A percentile compares a stretch with the other conserved stretches of the same genome.
These are phyloP conservation scores for Fagus sylvatica DNA, from an alignment of 306 rosid species.

Conservation along the genomic window DNA sequence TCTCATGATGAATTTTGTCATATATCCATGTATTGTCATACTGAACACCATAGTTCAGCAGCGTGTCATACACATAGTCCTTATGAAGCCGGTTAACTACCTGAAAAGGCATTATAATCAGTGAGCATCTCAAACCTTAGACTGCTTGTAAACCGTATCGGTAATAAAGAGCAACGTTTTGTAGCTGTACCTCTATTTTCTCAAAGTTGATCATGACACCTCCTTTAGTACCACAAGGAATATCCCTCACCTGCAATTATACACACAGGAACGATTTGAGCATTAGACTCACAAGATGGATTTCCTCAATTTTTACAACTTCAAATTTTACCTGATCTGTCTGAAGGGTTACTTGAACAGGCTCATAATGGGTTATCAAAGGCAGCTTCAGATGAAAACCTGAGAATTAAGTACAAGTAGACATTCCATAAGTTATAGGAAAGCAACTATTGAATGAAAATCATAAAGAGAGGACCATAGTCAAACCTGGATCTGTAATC, in stretches of 20 bases:
- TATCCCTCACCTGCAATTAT: constrained; percentile 71
- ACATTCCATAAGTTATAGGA: background rate
- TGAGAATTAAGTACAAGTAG: constrained; percentile 27
- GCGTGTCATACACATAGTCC: constrained; percentile 73
- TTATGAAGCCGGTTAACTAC: constrained; percentile 86
- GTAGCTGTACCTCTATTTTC: constrained; percentile 73
- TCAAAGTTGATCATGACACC: constrained; percentile 88
- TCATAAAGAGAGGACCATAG: background rate
- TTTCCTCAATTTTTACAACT: background rate
- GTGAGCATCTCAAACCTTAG: constrained; percentile 5
- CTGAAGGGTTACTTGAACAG: constrained; percentile 93
- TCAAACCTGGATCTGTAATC: constrained; percentile 75
- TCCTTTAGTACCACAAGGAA: constrained; percentile 96
- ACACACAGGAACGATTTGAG: background rate
- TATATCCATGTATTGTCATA: constrained; percentile 96
- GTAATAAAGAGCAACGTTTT: background rate
- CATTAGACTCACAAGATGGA: constrained; percentile 9
- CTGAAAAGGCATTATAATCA: constrained; percentile 38
- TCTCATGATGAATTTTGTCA: constrained; percentile 95
- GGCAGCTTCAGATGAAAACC: constrained; percentile 93
- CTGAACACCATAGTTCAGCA: constrained; percentile 75
- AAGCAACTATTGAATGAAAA: constrained; percentile 1
- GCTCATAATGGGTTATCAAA: constrained; percentile 74
- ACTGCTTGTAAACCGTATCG: background rate
- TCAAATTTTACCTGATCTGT: constrained; percentile 59